Evolutionary conservation across 306 rosid genomes (phyloP).

Genomic region (Dicorynia guianensis): DNA sequence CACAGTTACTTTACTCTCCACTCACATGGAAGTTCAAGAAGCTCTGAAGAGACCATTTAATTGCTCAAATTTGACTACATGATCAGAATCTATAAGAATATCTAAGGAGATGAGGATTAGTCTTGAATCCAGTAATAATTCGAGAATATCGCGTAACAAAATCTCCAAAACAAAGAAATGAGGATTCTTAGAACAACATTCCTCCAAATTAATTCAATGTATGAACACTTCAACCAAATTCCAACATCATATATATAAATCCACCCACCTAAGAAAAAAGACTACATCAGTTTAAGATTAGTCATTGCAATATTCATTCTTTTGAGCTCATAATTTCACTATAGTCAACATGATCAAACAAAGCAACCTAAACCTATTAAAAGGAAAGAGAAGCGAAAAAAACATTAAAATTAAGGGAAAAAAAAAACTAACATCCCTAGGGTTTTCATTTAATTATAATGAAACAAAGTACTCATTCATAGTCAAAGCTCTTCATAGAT

Average conservation of each 20-base stretch:
- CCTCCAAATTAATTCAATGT: conserved; percentile 35
- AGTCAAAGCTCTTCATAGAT: conserved; percentile 34
- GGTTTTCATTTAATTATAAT: conserved; percentile 53
- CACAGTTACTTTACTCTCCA: conserved; percentile 45
- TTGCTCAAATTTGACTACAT: conserved; percentile 40
- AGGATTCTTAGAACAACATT: conserved; percentile 23
- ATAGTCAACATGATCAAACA: conserved; percentile 48
- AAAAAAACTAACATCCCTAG: conserved; percentile 54
- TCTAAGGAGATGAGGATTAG: too few species aligned
- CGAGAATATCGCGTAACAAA: too few species aligned
- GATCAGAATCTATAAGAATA: neutral
- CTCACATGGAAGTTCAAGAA: conserved; percentile 34
- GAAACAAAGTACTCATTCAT: conserved; percentile 38
- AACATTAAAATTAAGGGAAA: conserved; percentile 27
- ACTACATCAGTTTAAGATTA: neutral
- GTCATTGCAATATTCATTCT: conserved; percentile 31
- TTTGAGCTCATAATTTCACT: conserved; percentile 46
- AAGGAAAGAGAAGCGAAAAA: neutral
- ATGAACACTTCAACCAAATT: conserved; percentile 32
- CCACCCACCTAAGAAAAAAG: too few species aligned
- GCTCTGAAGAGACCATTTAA: conserved; percentile 17
- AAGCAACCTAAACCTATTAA: conserved; percentile 46
- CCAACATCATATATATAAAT: neutral
- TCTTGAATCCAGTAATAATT: too few species aligned
- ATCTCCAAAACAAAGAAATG: too few species aligned